Evolutionary conservation across 768 basidiomycete species (phyloP).

Genomic region (Leccinum variicolor): DNA sequence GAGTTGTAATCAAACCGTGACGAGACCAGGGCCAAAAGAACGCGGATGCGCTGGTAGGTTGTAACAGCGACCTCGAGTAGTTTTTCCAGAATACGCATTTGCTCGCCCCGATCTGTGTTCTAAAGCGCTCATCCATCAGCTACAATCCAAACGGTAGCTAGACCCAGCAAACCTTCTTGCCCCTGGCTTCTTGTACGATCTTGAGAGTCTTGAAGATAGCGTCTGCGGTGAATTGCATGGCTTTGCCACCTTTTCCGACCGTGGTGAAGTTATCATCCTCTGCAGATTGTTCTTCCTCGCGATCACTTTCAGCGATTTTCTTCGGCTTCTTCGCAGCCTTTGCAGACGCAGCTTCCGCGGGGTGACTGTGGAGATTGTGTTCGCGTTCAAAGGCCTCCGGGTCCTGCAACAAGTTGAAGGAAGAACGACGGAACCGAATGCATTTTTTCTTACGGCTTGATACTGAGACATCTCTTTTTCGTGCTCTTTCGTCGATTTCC

Average conservation of each 20-base stretch:
- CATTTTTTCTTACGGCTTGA: slow-evolving; percentile 56
- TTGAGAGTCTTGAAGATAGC: slow-evolving; percentile 91
- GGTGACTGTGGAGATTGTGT: slow-evolving; percentile 53
- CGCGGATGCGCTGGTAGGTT: slow-evolving; percentile 89
- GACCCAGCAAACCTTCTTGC: slow-evolving; percentile 75
- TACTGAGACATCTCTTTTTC: slow-evolving; percentile 78
- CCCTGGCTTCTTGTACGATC: slow-evolving; percentile 88
- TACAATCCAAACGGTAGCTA: slow-evolving; percentile 4
- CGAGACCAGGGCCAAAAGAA: slow-evolving; percentile 89
- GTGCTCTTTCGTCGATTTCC: slow-evolving; percentile 86
- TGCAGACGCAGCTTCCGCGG: slow-evolving; percentile 38
- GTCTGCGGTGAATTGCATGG: slow-evolving; percentile 77
- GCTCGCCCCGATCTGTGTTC: slow-evolving; percentile 96
- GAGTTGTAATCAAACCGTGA: slow-evolving; percentile 97
- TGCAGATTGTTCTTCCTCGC: slow-evolving; percentile 39
- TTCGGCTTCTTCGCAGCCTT: slow-evolving; percentile 38
- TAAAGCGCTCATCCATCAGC: slow-evolving; percentile 29
- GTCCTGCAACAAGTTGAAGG: slow-evolving; percentile 50
- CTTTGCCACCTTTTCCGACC: slow-evolving; percentile 87
- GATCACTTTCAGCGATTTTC: slow-evolving; percentile 32
- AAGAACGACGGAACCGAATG: not conserved
- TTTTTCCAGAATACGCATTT: slow-evolving; percentile 87
- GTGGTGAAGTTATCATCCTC: slow-evolving; percentile 75
- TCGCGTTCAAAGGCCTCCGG: slow-evolving; percentile 84
- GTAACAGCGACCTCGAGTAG: slow-evolving; percentile 83